Percentiles rank a stretch among this genome's conserved stretches.
Conservation (phyloP, 75 land plant genomes). For the Pseudotsuga menziesii region DNA sequence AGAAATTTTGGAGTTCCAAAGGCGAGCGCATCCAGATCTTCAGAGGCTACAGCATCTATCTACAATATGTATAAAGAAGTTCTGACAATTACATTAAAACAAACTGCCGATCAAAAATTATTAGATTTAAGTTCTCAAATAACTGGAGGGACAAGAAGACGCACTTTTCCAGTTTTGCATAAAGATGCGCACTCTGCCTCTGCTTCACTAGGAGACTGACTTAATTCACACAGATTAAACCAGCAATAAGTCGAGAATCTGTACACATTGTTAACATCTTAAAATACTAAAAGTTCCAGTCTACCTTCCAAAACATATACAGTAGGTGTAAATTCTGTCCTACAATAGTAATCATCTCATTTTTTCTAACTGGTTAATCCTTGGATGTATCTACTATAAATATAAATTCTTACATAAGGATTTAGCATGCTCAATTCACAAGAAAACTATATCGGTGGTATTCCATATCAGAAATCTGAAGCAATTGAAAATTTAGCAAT, state of each 20-base stretch:
- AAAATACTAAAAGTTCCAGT: not conserved
- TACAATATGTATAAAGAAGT: slow-evolving; percentile 9
- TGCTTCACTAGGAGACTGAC: slow-evolving; percentile 47
- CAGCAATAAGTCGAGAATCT: not conserved
- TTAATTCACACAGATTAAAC: not conserved
- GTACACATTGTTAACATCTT: not conserved
- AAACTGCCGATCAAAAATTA: not conserved
- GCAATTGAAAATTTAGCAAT: no score
- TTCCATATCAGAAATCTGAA: no score
- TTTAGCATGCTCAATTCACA: not conserved
- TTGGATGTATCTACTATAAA: not conserved
- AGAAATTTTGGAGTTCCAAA: slow-evolving; percentile 43
- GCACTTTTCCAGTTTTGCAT: slow-evolving; percentile 53
- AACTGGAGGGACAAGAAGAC: slow-evolving; percentile 5
- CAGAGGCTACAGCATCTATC: slow-evolving; percentile 52
- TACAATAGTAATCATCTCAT: no score
- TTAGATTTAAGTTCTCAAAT: no score
- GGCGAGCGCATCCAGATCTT: slow-evolving; percentile 50
- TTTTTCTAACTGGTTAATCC: not conserved
- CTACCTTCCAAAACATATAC: not conserved
- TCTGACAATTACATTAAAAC: not conserved
- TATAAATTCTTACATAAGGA: not conserved
- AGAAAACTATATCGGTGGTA: no score
- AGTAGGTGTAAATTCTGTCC: not conserved
- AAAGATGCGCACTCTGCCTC: slow-evolving; percentile 52